Evolutionary conservation across 768 basidiomycete species (phyloP), one percentile per base, ranked within the genome.

Genomic region (Boletus pseudo-olivaceus): DNA sequence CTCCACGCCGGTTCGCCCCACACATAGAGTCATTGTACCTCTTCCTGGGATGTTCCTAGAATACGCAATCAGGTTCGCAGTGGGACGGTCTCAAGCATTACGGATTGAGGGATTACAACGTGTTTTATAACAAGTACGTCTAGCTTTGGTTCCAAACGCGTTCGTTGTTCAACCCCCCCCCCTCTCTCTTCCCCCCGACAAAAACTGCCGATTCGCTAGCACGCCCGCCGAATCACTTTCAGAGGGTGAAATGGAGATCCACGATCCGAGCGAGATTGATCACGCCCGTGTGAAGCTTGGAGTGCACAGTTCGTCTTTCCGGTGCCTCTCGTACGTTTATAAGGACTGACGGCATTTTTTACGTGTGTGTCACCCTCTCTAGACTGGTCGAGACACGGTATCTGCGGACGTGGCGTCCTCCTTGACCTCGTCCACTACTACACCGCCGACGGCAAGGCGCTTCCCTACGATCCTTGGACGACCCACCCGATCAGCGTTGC

Each of bases 341-440:
- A 5, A 4, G 15, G 19, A 47, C 39, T 47, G 19, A 51, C 48
- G 10, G 7, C 34, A 40, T 27, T 4, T 14, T 35, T 38, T 19
- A 30, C 17, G n/a, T 26, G 20, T 10, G 38, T 8, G 19, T 19
- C 12, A 15, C 10, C 27, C 27, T 26, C 30, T 41, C 14, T 42
- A 87, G 86, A 87, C 62, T 87, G 84, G 85, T 82, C 86, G 1
- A 77, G 76, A 19, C 86, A 86, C 61, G 85, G 86, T 1, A 85
- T 87, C 40, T 83, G 82, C 49, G 84, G 85, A 1, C 79, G 86
- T 3, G 86, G 84, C 19, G 82, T 88, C 44, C 69, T 87, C 20
- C 76, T 88, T 33, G 85, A 88, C 68, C 67, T 86, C 33, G 82
- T 87, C 50, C 67, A 74, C 11, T 80, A 78, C 67, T 78, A 79